Conservation (phyloP, 352 stramenopile genomes). For the Pythium scleroteichum region DNA sequence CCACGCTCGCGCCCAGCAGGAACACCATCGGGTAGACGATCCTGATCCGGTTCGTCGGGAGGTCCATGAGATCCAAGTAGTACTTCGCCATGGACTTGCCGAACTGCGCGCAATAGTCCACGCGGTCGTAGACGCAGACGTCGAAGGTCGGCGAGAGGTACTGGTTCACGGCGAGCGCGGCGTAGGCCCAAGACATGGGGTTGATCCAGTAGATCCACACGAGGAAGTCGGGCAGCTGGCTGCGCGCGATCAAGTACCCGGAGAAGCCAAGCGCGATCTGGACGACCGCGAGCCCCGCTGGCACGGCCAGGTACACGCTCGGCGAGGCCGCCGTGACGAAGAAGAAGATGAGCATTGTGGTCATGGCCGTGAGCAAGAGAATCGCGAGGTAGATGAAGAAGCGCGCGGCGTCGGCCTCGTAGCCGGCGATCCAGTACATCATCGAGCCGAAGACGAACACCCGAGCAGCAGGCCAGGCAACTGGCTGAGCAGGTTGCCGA, state of each 20-base stretch:
- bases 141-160: neutral
- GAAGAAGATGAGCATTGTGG: neutral
- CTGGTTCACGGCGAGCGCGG: neutral
- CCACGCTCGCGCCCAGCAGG: neutral
- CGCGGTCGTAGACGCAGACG: neutral
- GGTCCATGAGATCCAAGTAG: slow-evolving; percentile 27
- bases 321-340: neutral
- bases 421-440: slow-evolving; percentile 68
- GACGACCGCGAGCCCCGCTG: neutral
- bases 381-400: neutral
- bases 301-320: neutral
- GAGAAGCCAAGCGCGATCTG: neutral
- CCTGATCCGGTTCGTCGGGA: slow-evolving; percentile 17
- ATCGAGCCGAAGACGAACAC: slow-evolving; percentile 57
- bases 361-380: neutral
- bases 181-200: neutral
- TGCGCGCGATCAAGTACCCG: neutral
- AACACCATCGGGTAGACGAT: neutral
- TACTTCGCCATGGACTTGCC: slow-evolving; percentile 29
- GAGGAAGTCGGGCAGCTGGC: neutral
- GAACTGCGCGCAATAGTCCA: slow-evolving; percentile 10
- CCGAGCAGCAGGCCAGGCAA: slow-evolving; percentile 35
- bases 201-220: neutral
- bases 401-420: slow-evolving; percentile 9
- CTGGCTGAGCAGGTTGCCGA: slow-evolving; percentile 25